Evolutionary conservation across 2,329 filamentous ascomycete species (phyloP).

Genomic region (Colletotrichum brevisporum): DNA sequence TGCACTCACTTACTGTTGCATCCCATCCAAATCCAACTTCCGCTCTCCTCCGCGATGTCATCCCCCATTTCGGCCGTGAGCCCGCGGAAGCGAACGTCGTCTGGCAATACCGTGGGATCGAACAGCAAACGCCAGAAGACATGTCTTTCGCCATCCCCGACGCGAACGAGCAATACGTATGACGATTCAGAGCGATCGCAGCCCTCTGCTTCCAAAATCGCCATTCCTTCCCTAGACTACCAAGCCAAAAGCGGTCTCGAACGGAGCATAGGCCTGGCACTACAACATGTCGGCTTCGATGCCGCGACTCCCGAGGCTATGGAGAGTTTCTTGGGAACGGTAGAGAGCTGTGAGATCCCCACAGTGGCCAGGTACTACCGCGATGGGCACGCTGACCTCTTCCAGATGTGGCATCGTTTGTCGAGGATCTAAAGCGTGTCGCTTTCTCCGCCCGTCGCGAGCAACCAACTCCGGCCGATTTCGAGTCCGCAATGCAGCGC

Average conservation of each 20-base stretch:
- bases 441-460: conserved; percentile 66
- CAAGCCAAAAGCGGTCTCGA: conserved; percentile 61
- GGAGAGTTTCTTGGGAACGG: conserved; percentile 69
- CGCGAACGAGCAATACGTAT: too few relatives aligned
- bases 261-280: conserved; percentile 68
- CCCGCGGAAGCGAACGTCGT: conserved; percentile 24
- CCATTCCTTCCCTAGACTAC: conserved; percentile 48
- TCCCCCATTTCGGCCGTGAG: conserved; percentile 21
- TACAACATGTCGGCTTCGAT: conserved; percentile 72
- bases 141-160: not conserved
- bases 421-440: conserved; percentile 62
- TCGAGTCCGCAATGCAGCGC: conserved; percentile 65
- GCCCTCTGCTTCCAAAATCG: conserved; percentile 26
- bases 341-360: conserved; percentile 68
- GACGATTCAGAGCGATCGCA: conserved; percentile 4
- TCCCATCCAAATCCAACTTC: too few relatives aligned
- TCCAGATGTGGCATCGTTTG: conserved; percentile 64
- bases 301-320: conserved; percentile 68
- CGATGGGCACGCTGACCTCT: conserved; percentile 43
- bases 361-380: not conserved
- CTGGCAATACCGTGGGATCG: conserved; percentile 13
- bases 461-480: conserved; percentile 69
- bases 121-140: conserved; percentile 30
- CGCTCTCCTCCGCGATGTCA: not conserved
- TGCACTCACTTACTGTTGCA: too few relatives aligned